Percentiles rank a stretch among this genome's conserved stretches.
Conservation (phyloP, 495 filamentous ascomycete species). For the Tricharina praecox region DNA sequence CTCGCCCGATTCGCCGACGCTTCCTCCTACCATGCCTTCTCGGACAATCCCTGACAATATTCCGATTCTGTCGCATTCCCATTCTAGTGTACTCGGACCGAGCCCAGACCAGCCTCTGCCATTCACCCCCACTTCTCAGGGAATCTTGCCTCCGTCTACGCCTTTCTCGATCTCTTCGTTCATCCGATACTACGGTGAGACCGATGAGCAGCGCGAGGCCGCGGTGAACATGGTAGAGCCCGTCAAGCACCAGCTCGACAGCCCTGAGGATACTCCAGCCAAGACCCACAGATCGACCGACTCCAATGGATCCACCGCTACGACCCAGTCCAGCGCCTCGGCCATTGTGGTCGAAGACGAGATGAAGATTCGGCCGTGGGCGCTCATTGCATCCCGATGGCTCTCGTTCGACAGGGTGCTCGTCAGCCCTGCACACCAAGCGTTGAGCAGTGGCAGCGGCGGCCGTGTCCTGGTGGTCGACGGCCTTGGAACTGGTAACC, state of each 20-base stretch:
- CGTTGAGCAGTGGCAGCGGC: slow-evolving; percentile 40
- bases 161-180: slow-evolving; percentile 34
- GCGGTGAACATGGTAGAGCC: neutral
- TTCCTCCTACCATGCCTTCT: slow-evolving; percentile 21
- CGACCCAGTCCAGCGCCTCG: slow-evolving; percentile 34
- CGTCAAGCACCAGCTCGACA: slow-evolving; percentile 1
- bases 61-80: slow-evolving; percentile 18
- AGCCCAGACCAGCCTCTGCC: neutral
- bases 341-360: slow-evolving; percentile 17
- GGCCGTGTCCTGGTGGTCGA: slow-evolving; percentile 71
- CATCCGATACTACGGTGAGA: slow-evolving; percentile 21
- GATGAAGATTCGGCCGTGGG: slow-evolving; percentile 28
- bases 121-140: slow-evolving; percentile 7
- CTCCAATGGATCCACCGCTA: slow-evolving; percentile 26
- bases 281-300: slow-evolving; percentile 1
- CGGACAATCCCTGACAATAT: slow-evolving; percentile 29
- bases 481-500: slow-evolving; percentile 48
- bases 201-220: neutral
- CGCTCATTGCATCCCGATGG: slow-evolving; percentile 67
- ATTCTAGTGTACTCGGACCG: neutral
- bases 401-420: slow-evolving; percentile 87
- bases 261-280: neutral
- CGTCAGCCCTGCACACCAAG: slow-evolving; percentile 74
- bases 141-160: slow-evolving; percentile 31
- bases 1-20: slow-evolving; percentile 16